These are phyloP conservation scores for Arthrobotrys iridis DNA, from an alignment of 2,329 filamentous ascomycete species.

Conservation along the genomic window DNA sequence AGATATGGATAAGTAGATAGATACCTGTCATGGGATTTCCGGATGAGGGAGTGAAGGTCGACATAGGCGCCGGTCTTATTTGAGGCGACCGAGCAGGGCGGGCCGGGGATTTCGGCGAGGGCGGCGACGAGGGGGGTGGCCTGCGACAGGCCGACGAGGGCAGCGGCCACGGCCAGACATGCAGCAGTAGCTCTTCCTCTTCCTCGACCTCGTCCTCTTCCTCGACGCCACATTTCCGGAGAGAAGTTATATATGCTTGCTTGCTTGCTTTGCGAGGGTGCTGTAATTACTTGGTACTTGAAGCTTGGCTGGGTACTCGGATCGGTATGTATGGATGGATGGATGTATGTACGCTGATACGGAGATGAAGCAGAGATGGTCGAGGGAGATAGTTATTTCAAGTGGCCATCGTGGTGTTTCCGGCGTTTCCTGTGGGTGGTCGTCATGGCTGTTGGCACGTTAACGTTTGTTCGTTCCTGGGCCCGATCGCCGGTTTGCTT, in stretches of 20 bases:
- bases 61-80: slow-evolving; percentile 40
- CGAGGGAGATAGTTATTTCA: no score
- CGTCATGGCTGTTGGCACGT: no score
- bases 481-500: no score
- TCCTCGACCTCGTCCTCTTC: no score
- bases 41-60: slow-evolving; percentile 41
- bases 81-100: slow-evolving; percentile 50
- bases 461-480: no score
- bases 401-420: not conserved
- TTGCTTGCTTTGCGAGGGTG: not conserved
- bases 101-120: slow-evolving; percentile 22
- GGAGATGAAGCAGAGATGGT: not conserved
- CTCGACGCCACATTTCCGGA: no score
- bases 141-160: slow-evolving; percentile 13
- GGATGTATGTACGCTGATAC: not conserved
- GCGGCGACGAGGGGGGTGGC: slow-evolving; percentile 28
- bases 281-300: not conserved
- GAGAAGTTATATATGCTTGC: no score
- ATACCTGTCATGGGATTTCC: slow-evolving; percentile 19
- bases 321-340: not conserved
- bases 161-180: not conserved
- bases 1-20: not conserved
- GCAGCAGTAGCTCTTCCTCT: no score
- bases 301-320: not conserved
- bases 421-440: no score